Conservation (phyloP, 2,329 filamentous ascomycete species). For the Emergomyces orientalis region DNA sequence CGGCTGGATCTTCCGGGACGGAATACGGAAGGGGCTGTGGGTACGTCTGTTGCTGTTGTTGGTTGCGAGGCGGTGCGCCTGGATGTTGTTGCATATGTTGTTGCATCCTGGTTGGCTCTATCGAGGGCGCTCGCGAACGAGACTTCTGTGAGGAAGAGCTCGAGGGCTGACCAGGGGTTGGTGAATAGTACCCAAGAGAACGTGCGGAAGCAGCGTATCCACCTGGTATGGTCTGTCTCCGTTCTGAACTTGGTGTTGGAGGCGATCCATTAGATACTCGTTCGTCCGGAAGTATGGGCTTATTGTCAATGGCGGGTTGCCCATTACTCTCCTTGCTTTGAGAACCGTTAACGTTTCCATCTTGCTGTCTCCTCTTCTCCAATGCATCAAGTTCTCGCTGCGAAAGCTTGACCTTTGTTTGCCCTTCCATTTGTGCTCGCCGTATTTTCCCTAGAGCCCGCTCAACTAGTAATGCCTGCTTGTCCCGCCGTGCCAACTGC, state of each 20-base stretch:
- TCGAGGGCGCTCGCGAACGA: constrained; percentile 38
- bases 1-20: constrained; percentile 28
- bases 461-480: constrained; percentile 67
- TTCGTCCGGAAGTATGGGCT: constrained; percentile 18
- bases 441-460: constrained; percentile 72
- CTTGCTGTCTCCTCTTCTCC: constrained; percentile 56
- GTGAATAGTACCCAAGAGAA: constrained; percentile 35
- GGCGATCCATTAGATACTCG: not conserved
- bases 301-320: constrained; percentile 10
- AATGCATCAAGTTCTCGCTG: constrained; percentile 72
- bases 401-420: constrained; percentile 68
- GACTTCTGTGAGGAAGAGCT: constrained; percentile 28
- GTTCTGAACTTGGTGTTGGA: constrained; percentile 21
- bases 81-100: constrained; percentile 17
- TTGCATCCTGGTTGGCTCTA: constrained; percentile 30
- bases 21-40: constrained; percentile 25
- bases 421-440: constrained; percentile 65
- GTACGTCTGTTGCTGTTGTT: constrained; percentile 26
- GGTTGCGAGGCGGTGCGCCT: constrained; percentile 28
- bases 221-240: constrained; percentile 33
- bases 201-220: constrained; percentile 44
- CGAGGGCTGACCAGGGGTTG: constrained; percentile 23
- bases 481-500: constrained; percentile 50
- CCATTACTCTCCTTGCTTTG: constrained; percentile 20
- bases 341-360: constrained; percentile 25